These are phyloP conservation scores for Xenoacremonium recifei DNA, from an alignment of 2,329 filamentous ascomycete genomes.

Conservation along the genomic window DNA sequence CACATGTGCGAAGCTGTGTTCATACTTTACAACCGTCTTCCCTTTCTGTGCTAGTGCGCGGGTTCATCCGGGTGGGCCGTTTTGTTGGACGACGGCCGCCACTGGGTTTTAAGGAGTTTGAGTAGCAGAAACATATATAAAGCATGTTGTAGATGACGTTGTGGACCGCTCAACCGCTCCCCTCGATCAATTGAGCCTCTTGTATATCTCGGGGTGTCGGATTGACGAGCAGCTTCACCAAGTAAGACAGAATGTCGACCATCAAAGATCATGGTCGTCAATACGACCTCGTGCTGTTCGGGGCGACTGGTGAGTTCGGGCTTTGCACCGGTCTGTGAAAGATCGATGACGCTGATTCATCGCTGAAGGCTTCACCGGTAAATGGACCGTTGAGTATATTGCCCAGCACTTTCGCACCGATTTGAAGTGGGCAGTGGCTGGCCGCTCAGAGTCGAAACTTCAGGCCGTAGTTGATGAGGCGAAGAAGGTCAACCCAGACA, in stretches of 20 bases:
- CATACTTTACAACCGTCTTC: no score
- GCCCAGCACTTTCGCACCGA: conserved; percentile 67
- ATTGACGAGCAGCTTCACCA: no score
- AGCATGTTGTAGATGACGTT: background rate
- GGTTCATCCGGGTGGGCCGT: conserved; percentile 8
- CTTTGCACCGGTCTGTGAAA: no score
- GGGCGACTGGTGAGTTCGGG: conserved; percentile 51
- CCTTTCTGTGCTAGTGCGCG: conserved; percentile 4
- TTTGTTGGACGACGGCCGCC: background rate
- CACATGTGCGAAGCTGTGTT: no score
- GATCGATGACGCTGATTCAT: conserved; percentile 8
- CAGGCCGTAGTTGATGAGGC: conserved; percentile 66
- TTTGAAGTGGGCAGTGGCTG: conserved; percentile 84
- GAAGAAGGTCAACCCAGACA: conserved; percentile 65
- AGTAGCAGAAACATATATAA: background rate
- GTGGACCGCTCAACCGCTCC: no score
- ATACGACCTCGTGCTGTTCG: conserved; percentile 58
- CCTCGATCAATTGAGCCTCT: no score
- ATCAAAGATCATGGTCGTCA: conserved; percentile 49
- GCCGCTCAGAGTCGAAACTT: conserved; percentile 76
- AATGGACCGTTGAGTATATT: conserved; percentile 73
- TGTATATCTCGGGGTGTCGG: no score
- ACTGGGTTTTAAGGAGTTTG: background rate
- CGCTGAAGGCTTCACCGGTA: conserved; percentile 75
- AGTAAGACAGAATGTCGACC: no score